Base-by-base conservation (phyloP, 2,329 filamentous ascomycete species). In the Diplocarpon mali region DNA sequence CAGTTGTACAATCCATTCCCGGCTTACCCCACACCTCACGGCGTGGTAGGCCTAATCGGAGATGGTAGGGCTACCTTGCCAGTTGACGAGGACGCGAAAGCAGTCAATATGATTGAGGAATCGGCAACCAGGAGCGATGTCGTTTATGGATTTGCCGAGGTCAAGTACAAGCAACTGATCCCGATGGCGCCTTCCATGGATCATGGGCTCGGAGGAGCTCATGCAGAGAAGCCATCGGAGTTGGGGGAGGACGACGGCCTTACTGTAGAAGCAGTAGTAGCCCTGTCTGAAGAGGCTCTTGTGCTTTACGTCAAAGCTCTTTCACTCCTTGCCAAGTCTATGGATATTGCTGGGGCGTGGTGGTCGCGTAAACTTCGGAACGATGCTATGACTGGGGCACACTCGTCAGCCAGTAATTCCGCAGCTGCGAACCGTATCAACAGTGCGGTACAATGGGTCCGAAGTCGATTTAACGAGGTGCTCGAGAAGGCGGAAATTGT, bases 81-180 rank as follows among this genome's bases (percentile, higher is more conserved):
- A 2, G 67, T 78, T 15, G 88, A 95, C 52, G 89, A 95, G 59
- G 92, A 96, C 60, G 71, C 74, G 13, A 78, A 76, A 52, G 80
- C 85, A 34, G 79, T 90, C 2, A 83, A 88, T 58, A 75, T 78
- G 36, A 88, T 96, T 46, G 90, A 98, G 62, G 89, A 96, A 56
- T 83, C 86, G 52, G 92, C 92, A 1, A 92, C 88, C 28, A 76
- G 89, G 32, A 95, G 89, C 60, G 89, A 98, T 62, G 92, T 95
- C 37, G 89, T 98, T 2, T 98, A 89, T 62, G 89, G 90, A 2
- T 96, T 98, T 64, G 92, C 92, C 5, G 90, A 98, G 66, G 90
- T 98, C 60, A 98, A 98, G 65, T 95, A 93, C 66, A 92, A 93
- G 64, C 92, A 98, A 64, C 74, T 98, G n/a, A 78, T 95, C 40